Evolutionary conservation across 352 stramenopile genomes (phyloP).

Genomic region (Phytophthora cryptogea): DNA sequence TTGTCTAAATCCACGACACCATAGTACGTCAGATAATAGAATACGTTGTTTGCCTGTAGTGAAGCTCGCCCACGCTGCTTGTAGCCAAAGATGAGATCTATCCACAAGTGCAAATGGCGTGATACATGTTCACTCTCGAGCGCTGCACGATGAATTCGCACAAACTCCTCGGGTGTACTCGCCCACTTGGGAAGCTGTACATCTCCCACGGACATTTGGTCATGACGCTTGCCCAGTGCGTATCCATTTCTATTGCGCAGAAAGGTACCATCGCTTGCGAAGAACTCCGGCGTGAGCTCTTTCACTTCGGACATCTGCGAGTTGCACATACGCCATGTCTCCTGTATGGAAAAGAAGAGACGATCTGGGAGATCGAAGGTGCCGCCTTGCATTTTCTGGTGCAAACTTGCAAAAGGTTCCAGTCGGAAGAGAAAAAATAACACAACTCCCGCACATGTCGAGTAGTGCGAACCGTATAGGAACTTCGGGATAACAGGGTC

Average conservation of each 20-base stretch:
- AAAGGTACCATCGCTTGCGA: conserved; percentile 92
- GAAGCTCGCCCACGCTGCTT: conserved; percentile 96
- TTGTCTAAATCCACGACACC: conserved; percentile 96
- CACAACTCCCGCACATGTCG: conserved; percentile 96
- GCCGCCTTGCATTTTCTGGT: conserved; percentile 96
- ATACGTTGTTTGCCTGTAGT: conserved; percentile 96
- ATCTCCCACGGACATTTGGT: conserved; percentile 88
- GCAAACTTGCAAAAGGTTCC: conserved; percentile 97
- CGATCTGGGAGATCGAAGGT: conserved; percentile 98
- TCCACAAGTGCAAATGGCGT: conserved; percentile 96
- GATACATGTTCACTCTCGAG: conserved; percentile 99
- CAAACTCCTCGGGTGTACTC: conserved; percentile 94
- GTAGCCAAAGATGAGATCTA: conserved; percentile 99
- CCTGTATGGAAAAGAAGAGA: conserved; percentile 96
- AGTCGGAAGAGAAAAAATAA: conserved; percentile 98
- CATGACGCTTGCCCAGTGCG: conserved; percentile 92
- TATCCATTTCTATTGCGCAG: conserved; percentile 96
- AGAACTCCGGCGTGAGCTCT: conserved; percentile 99
- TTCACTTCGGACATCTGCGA: conserved; percentile 98
- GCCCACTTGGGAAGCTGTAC: conserved; percentile 98
- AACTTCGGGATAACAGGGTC: conserved; percentile 91
- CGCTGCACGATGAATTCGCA: conserved; percentile 94
- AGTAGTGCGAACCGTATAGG: conserved; percentile 96
- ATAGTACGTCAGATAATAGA: conserved; percentile 94
- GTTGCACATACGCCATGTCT: conserved; percentile 98